Evolutionary conservation across 441 rosid genomes (phyloP), one percentile per base, ranked within the genome.

Genomic region (Isatis lusitanica): DNA sequence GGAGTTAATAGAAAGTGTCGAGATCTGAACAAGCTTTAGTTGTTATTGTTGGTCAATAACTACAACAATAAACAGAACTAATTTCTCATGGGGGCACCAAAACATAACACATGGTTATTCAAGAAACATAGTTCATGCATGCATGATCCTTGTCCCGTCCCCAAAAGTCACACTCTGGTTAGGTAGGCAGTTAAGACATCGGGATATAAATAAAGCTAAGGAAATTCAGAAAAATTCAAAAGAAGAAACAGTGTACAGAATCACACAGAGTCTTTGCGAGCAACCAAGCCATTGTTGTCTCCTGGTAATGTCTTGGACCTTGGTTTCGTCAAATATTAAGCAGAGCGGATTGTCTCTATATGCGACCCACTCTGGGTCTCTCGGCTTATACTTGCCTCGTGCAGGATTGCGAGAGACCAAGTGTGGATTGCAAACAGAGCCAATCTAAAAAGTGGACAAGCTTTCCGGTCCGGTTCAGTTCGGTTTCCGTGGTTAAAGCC

Each of bases 401-500:
- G 28, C 28, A 26, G 3, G 28, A 26, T 26, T 26, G 3, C 28
- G 28, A 26, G 28, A 26, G 28, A 26, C 28, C 3, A 0, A 3
- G 28, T 26, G 28, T 26, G 28, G 28, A 26, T 26, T 0, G 28
- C 28, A 26, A 26, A 26, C 28, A 26, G 28, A 26, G 28, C 1
- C 28, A 26, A 26, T 26, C 13, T 2, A 21, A 52, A 52, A 26
- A 52, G 5, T 12, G 43, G 8, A 58, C 46, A 66, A 57, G 53
- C 36, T 47, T 38, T 38, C 33, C 8, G 30, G 62, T 74, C 11
- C 51, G 66, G 44, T 70, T 6, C 2, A 26, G 21, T 55, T 35
- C 24, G 75, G 79, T 75, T 75, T 9, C 46, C 7, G 1, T 35
- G 24, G 10, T 17, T 62, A 63, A 63, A 67, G 15, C 42, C 72